A percentile compares a stretch with the other conserved stretches of the same genome.
phyloP scores from a whole-genome alignment of 2,329 filamentous ascomycete genomes.

The Fusarium palustre region DNA sequence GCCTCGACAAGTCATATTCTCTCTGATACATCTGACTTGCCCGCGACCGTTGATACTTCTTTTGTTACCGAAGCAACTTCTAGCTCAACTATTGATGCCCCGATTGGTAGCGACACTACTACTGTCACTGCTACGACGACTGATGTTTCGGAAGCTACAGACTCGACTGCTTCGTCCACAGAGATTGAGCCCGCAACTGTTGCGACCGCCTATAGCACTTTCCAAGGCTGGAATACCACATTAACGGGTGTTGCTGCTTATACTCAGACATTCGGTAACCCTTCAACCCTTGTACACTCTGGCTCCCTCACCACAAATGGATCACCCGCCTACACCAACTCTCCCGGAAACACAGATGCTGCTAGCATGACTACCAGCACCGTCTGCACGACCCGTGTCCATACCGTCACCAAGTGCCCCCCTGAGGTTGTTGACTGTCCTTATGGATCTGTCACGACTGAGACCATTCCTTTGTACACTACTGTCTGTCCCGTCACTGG shows the following conservation, averaged over 20 bases:
- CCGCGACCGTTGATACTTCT: not conserved
- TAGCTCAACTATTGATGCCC: conserved; percentile 1
- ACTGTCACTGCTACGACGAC: not conserved
- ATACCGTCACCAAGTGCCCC: conserved; percentile 52
- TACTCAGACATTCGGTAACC: conserved; percentile 20
- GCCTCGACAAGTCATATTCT: not conserved
- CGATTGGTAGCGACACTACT: conserved; percentile 1
- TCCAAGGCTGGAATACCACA: conserved; percentile 37
- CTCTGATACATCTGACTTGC: not conserved
- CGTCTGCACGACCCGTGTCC: conserved; percentile 57
- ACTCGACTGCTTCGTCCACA: not conserved
- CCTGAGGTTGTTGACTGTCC: conserved; percentile 24
- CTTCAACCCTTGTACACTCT: conserved; percentile 8
- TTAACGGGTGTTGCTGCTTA: conserved; percentile 11
- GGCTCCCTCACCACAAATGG: conserved; percentile 7
- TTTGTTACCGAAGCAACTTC: not conserved
- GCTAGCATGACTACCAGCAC: conserved; percentile 48
- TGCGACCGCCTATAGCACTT: conserved; percentile 28
- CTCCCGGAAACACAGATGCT: conserved; percentile 14
- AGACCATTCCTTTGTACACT: conserved; percentile 57
- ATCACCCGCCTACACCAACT: conserved; percentile 24
- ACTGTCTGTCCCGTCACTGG: conserved; percentile 57
- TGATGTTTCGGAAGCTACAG: not conserved
- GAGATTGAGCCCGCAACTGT: conserved; percentile 10
- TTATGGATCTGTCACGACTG: conserved; percentile 52